Evolutionary conservation across 106 monocot genomes (phyloP).

Genomic region (Iris macrosiphon): DNA sequence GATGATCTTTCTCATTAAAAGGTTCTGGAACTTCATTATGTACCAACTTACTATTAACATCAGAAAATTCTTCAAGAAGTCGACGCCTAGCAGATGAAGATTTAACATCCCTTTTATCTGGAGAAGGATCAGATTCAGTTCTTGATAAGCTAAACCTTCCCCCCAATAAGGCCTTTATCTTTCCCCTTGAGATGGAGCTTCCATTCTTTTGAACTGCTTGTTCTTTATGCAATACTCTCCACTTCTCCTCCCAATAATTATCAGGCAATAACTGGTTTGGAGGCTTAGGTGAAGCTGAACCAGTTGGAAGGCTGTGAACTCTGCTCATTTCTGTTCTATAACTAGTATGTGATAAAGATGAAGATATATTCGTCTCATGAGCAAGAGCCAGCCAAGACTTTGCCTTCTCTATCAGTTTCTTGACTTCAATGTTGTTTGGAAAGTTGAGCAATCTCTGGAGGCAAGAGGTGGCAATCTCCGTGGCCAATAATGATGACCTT

Average conservation of each 20-base stretch:
- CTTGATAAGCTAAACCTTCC: conserved; percentile 20
- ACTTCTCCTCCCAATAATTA: conserved; percentile 83
- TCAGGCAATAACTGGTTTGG: conserved; percentile 25
- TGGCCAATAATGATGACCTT: conserved; percentile 55
- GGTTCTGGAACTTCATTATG: neutral
- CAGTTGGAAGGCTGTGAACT: conserved; percentile 11
- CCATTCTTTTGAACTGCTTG: conserved; percentile 23
- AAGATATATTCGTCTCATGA: conserved; percentile 28
- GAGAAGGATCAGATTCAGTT: conserved; percentile 37
- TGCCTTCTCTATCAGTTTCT: conserved; percentile 64
- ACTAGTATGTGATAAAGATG: conserved; percentile 2
- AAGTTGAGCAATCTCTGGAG: conserved; percentile 75
- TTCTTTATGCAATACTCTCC: conserved; percentile 52
- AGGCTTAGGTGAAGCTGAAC: conserved; percentile 21
- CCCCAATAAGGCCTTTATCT: conserved; percentile 7
- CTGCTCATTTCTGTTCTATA: neutral
- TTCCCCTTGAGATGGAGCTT: conserved; percentile 11
- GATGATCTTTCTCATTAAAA: conserved; percentile 2
- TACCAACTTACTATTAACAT: conserved; percentile 7
- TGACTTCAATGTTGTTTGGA: conserved; percentile 50
- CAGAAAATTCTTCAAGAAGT: conserved; percentile 34
- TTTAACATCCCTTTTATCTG: conserved; percentile 1
- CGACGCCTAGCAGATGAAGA: conserved; percentile 36
- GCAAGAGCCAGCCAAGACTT: conserved; percentile 56
- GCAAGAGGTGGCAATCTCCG: conserved; percentile 62